Conservation (phyloP, 176 grass and related monocot species). For the Raddia distichophylla region DNA sequence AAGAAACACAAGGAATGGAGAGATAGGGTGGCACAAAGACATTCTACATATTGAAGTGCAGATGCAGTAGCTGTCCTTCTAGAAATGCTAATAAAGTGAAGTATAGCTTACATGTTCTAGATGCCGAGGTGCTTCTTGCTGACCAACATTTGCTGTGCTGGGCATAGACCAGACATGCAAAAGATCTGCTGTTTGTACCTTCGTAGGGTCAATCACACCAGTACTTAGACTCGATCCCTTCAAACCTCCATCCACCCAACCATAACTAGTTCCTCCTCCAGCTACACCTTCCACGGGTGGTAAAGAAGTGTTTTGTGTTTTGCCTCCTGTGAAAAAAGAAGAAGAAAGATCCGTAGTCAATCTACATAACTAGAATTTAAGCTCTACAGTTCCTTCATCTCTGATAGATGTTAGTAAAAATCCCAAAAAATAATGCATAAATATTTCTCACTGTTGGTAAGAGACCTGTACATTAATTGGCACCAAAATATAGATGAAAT, state of each 20-base stretch:
- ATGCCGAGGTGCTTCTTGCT: conserved; percentile 83
- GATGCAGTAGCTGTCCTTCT: not conserved
- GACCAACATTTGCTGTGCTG: conserved; percentile 86
- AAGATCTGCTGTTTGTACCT: conserved; percentile 71
- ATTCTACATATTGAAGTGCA: not conserved
- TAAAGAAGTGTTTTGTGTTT: conserved; percentile 50
- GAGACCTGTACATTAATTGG: not conserved
- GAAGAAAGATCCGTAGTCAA: conserved; percentile 19
- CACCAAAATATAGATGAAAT: not conserved
- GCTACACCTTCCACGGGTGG: conserved; percentile 93
- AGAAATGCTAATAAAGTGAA: conserved; percentile 20
- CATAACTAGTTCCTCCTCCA: conserved; percentile 97
- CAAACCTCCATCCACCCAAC: conserved; percentile 73
- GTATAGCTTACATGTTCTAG: conserved; percentile 75
- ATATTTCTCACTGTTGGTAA: not conserved
- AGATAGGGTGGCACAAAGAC: not conserved
- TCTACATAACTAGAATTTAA: conserved; percentile 16
- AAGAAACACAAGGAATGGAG: not conserved
- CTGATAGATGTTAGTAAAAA: conserved; percentile 18
- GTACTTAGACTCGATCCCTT: conserved; percentile 47
- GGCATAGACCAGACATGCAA: conserved; percentile 98
- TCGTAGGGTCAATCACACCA: conserved; percentile 69
- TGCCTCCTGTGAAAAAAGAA: conserved; percentile 43
- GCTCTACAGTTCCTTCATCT: not conserved
- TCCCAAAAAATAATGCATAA: not conserved